Percentiles rank a stretch among this genome's conserved stretches.
Conservation (phyloP, 768 basidiomycete species). For the Phlegmacium glaucopus region DNA sequence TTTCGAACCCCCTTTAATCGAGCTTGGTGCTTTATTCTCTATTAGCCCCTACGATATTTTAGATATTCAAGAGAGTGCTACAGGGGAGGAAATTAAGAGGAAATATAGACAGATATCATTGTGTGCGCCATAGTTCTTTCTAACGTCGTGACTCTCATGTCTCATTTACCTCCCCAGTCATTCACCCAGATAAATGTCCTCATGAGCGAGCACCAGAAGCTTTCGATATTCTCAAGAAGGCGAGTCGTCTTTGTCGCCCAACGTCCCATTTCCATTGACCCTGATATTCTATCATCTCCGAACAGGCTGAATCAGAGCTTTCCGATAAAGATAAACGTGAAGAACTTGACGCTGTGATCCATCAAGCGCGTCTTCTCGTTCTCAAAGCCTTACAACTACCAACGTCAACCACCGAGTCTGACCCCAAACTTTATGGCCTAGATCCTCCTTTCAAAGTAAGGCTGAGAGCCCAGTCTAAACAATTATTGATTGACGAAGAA, state of each 20-base stretch:
- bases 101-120: constrained; percentile 83
- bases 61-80: constrained; percentile 67
- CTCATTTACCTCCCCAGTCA: constrained; percentile 52
- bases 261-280: background rate
- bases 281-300: constrained; percentile 1
- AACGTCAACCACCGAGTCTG: constrained; percentile 51
- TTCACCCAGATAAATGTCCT: constrained; percentile 97
- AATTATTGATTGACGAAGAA: constrained; percentile 88
- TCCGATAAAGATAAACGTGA: constrained; percentile 76
- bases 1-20: constrained; percentile 2
- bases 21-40: background rate
- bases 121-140: constrained; percentile 45
- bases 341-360: constrained; percentile 77
- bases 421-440: constrained; percentile 52
- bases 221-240: constrained; percentile 93
- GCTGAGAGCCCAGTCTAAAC: constrained; percentile 71
- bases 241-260: constrained; percentile 21
- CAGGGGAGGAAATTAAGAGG: constrained; percentile 84
- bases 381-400: constrained; percentile 66
- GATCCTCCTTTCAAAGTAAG: constrained; percentile 65
- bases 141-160: background rate
- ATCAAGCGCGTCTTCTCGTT: constrained; percentile 65
- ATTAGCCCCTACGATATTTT: constrained; percentile 91
- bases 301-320: constrained; percentile 81
- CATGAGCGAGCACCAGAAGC: constrained; percentile 88